phyloP scores from a whole-genome alignment of 768 basidiomycete genomes.

The Clathrus columnatus region DNA sequence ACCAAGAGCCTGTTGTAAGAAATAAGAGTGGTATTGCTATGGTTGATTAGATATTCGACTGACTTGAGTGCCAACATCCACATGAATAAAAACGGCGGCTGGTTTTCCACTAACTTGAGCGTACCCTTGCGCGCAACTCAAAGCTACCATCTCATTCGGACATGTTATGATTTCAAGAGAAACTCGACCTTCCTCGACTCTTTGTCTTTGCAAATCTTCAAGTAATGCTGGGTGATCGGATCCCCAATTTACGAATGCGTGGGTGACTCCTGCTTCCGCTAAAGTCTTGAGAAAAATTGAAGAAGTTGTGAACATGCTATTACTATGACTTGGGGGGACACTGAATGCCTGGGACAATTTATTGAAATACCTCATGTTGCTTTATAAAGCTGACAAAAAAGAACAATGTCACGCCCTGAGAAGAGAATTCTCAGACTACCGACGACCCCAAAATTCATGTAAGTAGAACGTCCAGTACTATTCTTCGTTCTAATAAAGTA shows the following conservation, averaged over 20 bases:
- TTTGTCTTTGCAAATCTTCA: conserved; percentile 57
- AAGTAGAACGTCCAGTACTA: no score
- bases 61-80: conserved; percentile 63
- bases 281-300: conserved; percentile 53
- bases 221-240: conserved; percentile 66
- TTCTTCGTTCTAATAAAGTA: no score
- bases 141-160: conserved; percentile 70
- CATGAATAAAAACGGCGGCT: conserved; percentile 67
- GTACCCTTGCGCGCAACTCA: conserved; percentile 66
- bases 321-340: no score
- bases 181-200: conserved; percentile 28
- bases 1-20: conserved; percentile 41
- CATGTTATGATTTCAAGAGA: conserved; percentile 51
- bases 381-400: no score
- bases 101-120: conserved; percentile 57
- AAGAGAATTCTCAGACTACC: no score
- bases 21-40: not conserved
- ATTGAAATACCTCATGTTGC: no score
- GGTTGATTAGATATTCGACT: conserved; percentile 9
- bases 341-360: no score
- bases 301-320: conserved; percentile 54
- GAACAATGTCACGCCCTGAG: no score
- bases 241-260: conserved; percentile 70
- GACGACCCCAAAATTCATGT: no score
- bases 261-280: conserved; percentile 48